These are phyloP conservation scores for Desmodesmus armatus DNA, from an alignment of 139 green algal species.

Conservation along the genomic window DNA sequence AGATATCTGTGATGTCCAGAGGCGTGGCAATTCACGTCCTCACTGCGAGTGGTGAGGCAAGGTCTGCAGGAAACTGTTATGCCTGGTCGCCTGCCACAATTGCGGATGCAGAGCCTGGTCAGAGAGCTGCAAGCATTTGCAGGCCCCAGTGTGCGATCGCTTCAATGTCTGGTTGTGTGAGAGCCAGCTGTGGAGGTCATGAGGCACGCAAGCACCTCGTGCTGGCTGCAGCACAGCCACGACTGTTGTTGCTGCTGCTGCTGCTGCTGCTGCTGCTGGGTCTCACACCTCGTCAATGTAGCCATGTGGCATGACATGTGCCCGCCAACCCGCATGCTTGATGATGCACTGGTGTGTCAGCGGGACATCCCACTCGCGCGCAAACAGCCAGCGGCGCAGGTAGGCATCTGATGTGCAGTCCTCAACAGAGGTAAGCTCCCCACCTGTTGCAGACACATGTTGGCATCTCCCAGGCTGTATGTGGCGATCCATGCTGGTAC, in stretches of 20 bases:
- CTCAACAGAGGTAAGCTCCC: neutral
- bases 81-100: too few species aligned
- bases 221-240: too few species aligned
- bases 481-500: neutral
- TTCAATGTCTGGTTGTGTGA: too few species aligned
- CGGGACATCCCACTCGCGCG: slow-evolving; percentile 36
- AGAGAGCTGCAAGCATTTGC: too few species aligned
- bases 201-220: too few species aligned
- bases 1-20: too few species aligned
- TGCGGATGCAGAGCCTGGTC: too few species aligned
- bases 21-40: too few species aligned
- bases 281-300: slow-evolving; percentile 25
- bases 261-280: neutral
- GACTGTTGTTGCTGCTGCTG: neutral
- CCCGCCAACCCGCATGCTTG: slow-evolving; percentile 30
- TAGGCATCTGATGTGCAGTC: slow-evolving; percentile 13
- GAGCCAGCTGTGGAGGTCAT: too few species aligned
- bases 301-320: slow-evolving; percentile 16
- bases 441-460: neutral
- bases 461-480: slow-evolving; percentile 7
- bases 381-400: slow-evolving; percentile 31
- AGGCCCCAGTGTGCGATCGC: too few species aligned
- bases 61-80: too few species aligned
- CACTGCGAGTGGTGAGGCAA: too few species aligned
- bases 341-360: slow-evolving; percentile 11